Percentiles rank a stretch among this genome's conserved stretches.
These are phyloP conservation scores for Cardamine resedifolia DNA, from an alignment of 345 rosid species.

Conservation along the genomic window DNA sequence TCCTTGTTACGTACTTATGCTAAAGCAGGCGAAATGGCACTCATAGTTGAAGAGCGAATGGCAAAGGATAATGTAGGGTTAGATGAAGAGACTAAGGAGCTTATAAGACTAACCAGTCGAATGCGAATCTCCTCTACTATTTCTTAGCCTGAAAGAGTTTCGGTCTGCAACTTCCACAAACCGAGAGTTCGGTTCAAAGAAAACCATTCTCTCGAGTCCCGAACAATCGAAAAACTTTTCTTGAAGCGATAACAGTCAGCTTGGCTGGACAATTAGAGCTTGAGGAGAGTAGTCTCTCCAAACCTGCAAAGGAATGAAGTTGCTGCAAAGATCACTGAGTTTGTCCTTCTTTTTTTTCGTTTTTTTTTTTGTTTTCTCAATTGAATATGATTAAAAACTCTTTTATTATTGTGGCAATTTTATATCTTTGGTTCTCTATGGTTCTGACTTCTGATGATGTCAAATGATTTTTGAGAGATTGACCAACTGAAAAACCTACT, in stretches of 20 bases:
- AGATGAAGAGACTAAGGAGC: constrained; percentile 66
- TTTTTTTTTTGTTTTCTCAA: background rate
- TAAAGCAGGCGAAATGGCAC: constrained; percentile 80
- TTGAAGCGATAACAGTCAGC: background rate
- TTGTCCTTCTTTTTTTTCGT: background rate
- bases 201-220: background rate
- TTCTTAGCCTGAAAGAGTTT: constrained; percentile 20
- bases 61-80: constrained; percentile 55
- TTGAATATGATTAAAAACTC: background rate
- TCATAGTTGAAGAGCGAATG: constrained; percentile 71
- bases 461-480: constrained; percentile 35
- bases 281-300: background rate
- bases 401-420: background rate
- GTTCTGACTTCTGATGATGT: constrained; percentile 29
- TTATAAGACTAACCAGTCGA: constrained; percentile 56
- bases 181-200: background rate
- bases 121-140: constrained; percentile 54
- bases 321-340: background rate
- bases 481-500: constrained; percentile 42
- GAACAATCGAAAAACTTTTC: background rate
- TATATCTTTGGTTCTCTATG: constrained; percentile 4
- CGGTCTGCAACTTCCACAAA: constrained; percentile 2
- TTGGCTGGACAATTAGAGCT: background rate
- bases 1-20: constrained; percentile 69
- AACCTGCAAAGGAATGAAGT: constrained; percentile 12